phyloP scores from a whole-genome alignment of 345 rosid genomes.

The Acer campestre region DNA sequence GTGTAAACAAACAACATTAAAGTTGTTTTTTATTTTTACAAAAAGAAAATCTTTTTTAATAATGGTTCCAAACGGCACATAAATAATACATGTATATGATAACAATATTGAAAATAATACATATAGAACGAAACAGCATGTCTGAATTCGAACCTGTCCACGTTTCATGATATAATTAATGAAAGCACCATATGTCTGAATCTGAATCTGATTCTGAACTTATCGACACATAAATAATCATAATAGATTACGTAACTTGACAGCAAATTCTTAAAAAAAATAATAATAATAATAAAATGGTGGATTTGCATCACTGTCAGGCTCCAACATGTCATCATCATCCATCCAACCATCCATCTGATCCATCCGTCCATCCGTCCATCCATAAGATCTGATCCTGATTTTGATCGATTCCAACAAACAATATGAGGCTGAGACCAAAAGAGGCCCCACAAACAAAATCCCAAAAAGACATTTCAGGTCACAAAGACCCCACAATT shows the following conservation, averaged over 20 bases:
- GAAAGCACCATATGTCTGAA: background rate
- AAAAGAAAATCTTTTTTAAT: too few relatives aligned
- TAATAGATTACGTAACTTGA: slow-evolving; percentile 27
- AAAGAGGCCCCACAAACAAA: slow-evolving; percentile 27
- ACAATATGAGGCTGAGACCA: slow-evolving; percentile 17
- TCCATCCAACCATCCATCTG: slow-evolving; percentile 4
- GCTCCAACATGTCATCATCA: background rate
- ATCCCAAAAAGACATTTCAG: slow-evolving; percentile 3
- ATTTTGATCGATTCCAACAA: background rate
- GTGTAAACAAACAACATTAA: too few relatives aligned
- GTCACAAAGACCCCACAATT: slow-evolving; percentile 10
- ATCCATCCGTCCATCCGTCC: background rate
- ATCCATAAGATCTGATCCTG: background rate
- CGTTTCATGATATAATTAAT: background rate
- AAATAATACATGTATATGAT: too few relatives aligned
- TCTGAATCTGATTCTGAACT: background rate
- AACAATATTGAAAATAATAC: too few relatives aligned
- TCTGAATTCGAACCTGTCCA: slow-evolving; percentile 12
- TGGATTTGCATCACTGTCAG: slow-evolving; percentile 27
- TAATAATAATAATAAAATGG: background rate
- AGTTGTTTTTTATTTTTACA: too few relatives aligned
- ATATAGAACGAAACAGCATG: background rate
- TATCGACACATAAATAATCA: slow-evolving; percentile 7
- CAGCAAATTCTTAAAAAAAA: slow-evolving; percentile 17
- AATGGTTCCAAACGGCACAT: too few relatives aligned